A percentile compares a stretch with the other conserved stretches of the same genome.
phyloP scores from a whole-genome alignment of 2,329 filamentous ascomycete species.

The Thelonectria discophora region DNA sequence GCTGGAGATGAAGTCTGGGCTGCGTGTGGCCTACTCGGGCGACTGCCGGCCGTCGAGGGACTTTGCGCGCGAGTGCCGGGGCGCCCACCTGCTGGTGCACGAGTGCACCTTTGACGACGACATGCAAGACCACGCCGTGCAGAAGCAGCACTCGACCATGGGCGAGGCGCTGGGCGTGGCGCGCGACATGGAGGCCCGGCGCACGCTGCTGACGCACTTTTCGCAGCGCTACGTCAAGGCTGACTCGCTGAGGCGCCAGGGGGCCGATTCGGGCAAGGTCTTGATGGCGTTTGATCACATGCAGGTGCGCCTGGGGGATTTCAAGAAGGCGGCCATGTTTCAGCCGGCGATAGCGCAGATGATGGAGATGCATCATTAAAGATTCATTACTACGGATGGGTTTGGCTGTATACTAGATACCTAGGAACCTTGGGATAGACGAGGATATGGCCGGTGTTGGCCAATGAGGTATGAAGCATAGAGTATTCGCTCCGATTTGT shows the following conservation, averaged over 20 bases:
- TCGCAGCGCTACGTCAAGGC: constrained; percentile 88
- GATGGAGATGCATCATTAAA: constrained; percentile 31
- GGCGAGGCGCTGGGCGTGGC: constrained; percentile 84
- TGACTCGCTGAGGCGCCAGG: constrained; percentile 42
- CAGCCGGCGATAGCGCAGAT: constrained; percentile 39
- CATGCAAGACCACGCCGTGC: constrained; percentile 76
- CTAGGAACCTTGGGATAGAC: background rate
- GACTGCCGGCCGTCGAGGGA: constrained; percentile 82
- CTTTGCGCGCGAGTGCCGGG: constrained; percentile 76
- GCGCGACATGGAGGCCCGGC: constrained; percentile 78
- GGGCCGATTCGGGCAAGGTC: constrained; percentile 56
- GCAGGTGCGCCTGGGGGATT: constrained; percentile 75
- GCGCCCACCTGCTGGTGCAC: constrained; percentile 87
- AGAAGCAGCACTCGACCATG: constrained; percentile 92
- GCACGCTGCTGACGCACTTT: constrained; percentile 92
- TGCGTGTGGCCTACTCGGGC: constrained; percentile 92
- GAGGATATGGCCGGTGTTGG: constrained; percentile 4
- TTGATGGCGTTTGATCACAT: constrained; percentile 83
- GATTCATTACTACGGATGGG: background rate
- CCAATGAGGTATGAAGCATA: background rate
- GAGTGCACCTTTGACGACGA: constrained; percentile 97
- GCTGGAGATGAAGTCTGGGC: constrained; percentile 78
- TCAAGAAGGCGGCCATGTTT: constrained; percentile 65
- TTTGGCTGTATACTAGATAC: constrained; percentile 19
- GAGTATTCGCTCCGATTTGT: too few relatives aligned